Conservation (phyloP, 2,329 filamentous ascomycete genomes). For the Emmonsia crescens region DNA sequence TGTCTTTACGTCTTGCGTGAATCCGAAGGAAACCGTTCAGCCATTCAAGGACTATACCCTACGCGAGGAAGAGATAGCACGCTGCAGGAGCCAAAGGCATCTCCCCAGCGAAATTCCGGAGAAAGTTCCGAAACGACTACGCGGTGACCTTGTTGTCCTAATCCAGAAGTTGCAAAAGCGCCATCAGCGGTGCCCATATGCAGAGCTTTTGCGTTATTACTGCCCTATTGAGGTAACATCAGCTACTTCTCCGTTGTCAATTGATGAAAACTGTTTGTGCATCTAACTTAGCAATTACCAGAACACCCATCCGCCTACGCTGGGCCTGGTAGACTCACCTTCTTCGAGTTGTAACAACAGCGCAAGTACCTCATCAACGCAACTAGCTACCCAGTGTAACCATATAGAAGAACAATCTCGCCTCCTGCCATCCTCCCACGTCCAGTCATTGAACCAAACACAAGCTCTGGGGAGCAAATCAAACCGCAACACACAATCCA, state of each 20-base stretch:
- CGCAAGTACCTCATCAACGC: neutral
- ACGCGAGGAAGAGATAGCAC: slow-evolving; percentile 67
- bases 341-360: neutral
- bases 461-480: neutral
- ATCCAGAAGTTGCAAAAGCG: slow-evolving; percentile 57
- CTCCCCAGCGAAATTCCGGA: neutral
- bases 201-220: slow-evolving; percentile 66
- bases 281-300: neutral
- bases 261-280: neutral
- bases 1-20: slow-evolving; percentile 65
- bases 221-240: slow-evolving; percentile 49
- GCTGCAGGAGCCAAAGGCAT: slow-evolving; percentile 11
- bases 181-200: slow-evolving; percentile 68
- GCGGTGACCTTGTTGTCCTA: slow-evolving; percentile 50
- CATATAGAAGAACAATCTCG: neutral
- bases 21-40: slow-evolving; percentile 56
- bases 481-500: slow-evolving; percentile 6
- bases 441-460: slow-evolving; percentile 6
- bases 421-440: too few species aligned
- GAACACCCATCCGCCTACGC: neutral
- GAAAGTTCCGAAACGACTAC: slow-evolving; percentile 42
- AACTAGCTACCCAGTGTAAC: neutral
- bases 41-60: slow-evolving; percentile 75
- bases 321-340: slow-evolving; percentile 13
- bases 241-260: neutral